phyloP scores from a whole-genome alignment of 148 eudicot genomes.

The Cornus controversa region DNA sequence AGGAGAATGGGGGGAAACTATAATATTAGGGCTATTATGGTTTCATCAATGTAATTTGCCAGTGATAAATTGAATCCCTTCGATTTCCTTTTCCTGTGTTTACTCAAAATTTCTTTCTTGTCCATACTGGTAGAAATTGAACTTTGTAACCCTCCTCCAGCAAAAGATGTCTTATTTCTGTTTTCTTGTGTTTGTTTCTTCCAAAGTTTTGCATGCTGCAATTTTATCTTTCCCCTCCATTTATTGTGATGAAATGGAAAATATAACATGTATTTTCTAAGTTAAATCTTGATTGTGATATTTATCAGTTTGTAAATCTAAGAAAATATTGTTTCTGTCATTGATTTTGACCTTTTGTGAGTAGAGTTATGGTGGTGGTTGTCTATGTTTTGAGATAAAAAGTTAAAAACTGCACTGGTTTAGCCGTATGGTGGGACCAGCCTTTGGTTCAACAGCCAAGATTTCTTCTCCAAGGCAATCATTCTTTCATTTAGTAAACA shows the following conservation, averaged over 20 bases:
- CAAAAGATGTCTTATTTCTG: background rate
- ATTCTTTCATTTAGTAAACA: too few relatives aligned
- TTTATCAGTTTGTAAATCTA: slow-evolving; percentile 2
- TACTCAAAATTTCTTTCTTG: background rate
- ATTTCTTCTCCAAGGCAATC: background rate
- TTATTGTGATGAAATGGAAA: slow-evolving; percentile 2
- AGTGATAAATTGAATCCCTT: slow-evolving; percentile 8
- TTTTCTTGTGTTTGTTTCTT: background rate
- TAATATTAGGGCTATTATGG: slow-evolving; percentile 18
- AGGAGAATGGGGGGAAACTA: slow-evolving; percentile 7
- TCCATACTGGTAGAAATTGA: slow-evolving; percentile 3
- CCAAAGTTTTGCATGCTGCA: background rate
- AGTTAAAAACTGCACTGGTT: background rate
- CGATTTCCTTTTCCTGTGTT: background rate
- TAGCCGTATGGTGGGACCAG: background rate
- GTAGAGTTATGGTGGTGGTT: slow-evolving; percentile 2
- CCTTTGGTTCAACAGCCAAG: background rate
- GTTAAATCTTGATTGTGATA: slow-evolving; percentile 8
- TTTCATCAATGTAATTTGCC: slow-evolving; percentile 22
- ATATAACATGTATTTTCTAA: background rate
- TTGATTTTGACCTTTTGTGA: background rate
- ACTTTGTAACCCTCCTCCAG: slow-evolving; percentile 7
- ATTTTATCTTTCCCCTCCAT: background rate
- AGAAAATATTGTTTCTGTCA: slow-evolving; percentile 11
- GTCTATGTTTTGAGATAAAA: background rate